These are phyloP conservation scores for Salix koriyanagi DNA, from an alignment of 345 rosid species.

Conservation along the genomic window DNA sequence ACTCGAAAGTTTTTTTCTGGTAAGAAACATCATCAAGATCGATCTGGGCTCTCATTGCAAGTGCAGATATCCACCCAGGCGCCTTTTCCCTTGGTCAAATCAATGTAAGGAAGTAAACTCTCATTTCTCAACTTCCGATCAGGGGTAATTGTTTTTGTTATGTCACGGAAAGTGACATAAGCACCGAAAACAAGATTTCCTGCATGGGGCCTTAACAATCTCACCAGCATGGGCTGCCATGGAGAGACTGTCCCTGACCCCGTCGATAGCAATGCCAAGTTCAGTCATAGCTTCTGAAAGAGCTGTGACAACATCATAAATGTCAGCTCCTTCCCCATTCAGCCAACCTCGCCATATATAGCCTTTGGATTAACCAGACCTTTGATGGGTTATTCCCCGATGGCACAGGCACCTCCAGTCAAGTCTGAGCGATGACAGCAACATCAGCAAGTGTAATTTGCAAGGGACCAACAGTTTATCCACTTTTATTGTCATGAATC, in stretches of 20 bases:
- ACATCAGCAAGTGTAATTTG: conserved; percentile 91
- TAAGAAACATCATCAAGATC: conserved; percentile 77
- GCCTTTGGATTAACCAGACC: conserved; percentile 85
- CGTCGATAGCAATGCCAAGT: conserved; percentile 94
- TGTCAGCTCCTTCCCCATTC: conserved; percentile 91
- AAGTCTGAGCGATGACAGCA: conserved; percentile 87
- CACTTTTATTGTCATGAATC: conserved; percentile 86
- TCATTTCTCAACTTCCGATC: conserved; percentile 73
- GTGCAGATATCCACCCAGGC: conserved; percentile 86
- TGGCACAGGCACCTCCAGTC: conserved; percentile 89
- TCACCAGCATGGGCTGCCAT: conserved; percentile 89
- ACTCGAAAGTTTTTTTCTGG: conserved; percentile 61
- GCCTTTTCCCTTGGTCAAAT: conserved; percentile 73
- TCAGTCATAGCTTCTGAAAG: conserved; percentile 84
- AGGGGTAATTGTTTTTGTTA: conserved; percentile 86
- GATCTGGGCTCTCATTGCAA: conserved; percentile 86
- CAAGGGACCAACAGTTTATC: conserved; percentile 97
- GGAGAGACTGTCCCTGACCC: conserved; percentile 91
- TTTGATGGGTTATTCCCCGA: conserved; percentile 90
- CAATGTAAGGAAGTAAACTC: conserved; percentile 73
- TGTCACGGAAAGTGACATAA: conserved; percentile 79
- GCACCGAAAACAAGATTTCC: conserved; percentile 91
- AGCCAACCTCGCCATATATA: conserved; percentile 73
- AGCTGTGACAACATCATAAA: conserved; percentile 88
- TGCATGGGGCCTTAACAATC: conserved; percentile 74